Evolutionary conservation across 768 basidiomycete species (phyloP).

Genomic region (Lactarius sp.): DNA sequence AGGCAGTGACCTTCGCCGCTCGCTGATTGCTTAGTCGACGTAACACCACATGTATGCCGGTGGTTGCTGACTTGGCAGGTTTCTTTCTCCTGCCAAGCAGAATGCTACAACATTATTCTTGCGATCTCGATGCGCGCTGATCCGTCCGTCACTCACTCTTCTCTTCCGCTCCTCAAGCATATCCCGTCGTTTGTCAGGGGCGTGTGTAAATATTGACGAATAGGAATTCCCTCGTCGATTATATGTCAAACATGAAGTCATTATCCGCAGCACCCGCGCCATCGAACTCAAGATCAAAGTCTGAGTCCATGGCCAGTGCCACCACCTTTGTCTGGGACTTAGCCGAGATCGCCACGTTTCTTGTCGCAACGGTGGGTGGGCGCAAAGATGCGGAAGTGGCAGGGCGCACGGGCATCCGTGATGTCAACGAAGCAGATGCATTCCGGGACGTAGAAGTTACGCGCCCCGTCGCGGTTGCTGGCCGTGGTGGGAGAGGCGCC

Average conservation of each 20-base stretch:
- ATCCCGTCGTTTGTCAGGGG: too few relatives aligned
- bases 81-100: too few relatives aligned
- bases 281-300: constrained; percentile 4
- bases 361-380: not conserved
- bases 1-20: too few relatives aligned
- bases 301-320: not conserved
- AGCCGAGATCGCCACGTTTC: not conserved
- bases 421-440: not conserved
- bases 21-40: too few relatives aligned
- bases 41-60: too few relatives aligned
- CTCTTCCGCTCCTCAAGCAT: too few relatives aligned
- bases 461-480: not conserved
- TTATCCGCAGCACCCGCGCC: not conserved
- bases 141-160: too few relatives aligned
- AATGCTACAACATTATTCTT: too few relatives aligned
- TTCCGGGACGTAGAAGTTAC: not conserved
- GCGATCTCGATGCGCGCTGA: too few relatives aligned
- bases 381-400: constrained; percentile 14
- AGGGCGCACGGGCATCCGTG: constrained; percentile 3
- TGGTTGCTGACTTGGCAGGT: too few relatives aligned
- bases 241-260: constrained; percentile 19
- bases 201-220: not conserved
- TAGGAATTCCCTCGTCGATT: not conserved
- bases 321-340: not conserved
- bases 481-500: not conserved